These are phyloP conservation scores for Cutaneotrichosporon spelunceum DNA, from an alignment of 1,284 basidiomycete species.

Conservation along the genomic window DNA sequence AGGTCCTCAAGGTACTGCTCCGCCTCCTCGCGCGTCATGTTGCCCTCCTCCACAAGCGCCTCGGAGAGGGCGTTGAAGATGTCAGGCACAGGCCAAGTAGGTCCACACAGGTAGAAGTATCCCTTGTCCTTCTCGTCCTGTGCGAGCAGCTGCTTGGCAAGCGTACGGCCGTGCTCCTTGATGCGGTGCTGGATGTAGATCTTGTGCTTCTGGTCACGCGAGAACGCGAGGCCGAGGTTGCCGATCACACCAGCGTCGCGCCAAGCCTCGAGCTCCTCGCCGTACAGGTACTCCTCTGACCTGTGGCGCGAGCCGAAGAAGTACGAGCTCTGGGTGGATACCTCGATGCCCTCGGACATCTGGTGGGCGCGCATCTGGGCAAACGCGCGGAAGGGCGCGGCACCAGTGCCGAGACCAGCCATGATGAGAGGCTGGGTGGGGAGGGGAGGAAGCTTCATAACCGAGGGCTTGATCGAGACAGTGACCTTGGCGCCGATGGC, in stretches of 20 bases:
- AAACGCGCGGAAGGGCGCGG: constrained; percentile 97
- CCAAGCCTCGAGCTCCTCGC: constrained; percentile 59
- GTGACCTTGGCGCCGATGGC: constrained; percentile 88
- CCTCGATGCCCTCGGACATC: constrained; percentile 67
- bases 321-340: constrained; percentile 87
- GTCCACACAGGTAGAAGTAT: constrained; percentile 95
- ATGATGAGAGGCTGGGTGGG: constrained; percentile 91
- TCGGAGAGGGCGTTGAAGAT: constrained; percentile 87
- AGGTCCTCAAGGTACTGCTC: constrained; percentile 81
- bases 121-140: constrained; percentile 56
- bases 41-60: constrained; percentile 70
- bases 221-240: constrained; percentile 91
- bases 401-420: constrained; percentile 94
- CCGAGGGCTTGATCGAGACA: constrained; percentile 96
- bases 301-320: constrained; percentile 98
- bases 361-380: constrained; percentile 90
- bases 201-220: constrained; percentile 85
- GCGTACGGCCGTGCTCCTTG: constrained; percentile 75
- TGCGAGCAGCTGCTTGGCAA: constrained; percentile 65
- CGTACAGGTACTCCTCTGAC: constrained; percentile 90
- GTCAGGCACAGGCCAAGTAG: constrained; percentile 97
- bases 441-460: constrained; percentile 94
- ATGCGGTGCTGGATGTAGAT: constrained; percentile 99
- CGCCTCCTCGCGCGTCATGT: constrained; percentile 65
- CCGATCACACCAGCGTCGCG: constrained; percentile 79